Conservation (phyloP, 2,329 filamentous ascomycete species). For the Reticulascus tulasneorum region DNA sequence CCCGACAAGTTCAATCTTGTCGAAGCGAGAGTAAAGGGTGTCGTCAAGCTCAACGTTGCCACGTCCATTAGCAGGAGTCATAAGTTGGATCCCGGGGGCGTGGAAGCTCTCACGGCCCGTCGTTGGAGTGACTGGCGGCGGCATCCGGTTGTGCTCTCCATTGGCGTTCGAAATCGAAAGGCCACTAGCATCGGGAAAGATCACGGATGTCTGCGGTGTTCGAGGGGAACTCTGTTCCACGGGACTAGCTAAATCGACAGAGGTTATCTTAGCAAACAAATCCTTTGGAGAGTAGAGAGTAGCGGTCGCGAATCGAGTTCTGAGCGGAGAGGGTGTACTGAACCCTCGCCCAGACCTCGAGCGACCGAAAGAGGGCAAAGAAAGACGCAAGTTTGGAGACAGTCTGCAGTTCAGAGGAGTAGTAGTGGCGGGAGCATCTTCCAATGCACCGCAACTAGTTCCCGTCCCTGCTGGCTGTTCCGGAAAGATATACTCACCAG, state of each 20-base stretch:
- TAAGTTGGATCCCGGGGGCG: constrained; percentile 48
- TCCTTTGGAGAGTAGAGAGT: constrained; percentile 28
- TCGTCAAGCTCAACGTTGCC: constrained; percentile 69
- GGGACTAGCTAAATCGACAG: constrained; percentile 56
- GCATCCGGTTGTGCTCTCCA: constrained; percentile 27
- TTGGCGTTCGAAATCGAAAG: constrained; percentile 73
- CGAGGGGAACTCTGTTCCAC: constrained; percentile 63
- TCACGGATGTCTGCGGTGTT: constrained; percentile 72
- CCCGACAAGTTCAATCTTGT: constrained; percentile 74
- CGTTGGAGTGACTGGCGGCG: constrained; percentile 80
- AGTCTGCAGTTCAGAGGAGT: constrained; percentile 27
- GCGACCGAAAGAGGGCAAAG: constrained; percentile 33
- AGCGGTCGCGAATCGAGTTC: constrained; percentile 21
- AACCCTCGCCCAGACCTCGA: constrained; percentile 25
- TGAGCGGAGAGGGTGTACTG: constrained; percentile 29
- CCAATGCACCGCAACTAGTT: not conserved
- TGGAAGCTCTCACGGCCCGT: constrained; percentile 46
- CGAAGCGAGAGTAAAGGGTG: constrained; percentile 70
- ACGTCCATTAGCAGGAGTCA: constrained; percentile 68
- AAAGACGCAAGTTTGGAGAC: constrained; percentile 26
- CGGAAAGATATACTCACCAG: constrained; percentile 39
- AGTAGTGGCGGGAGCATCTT: constrained; percentile 19
- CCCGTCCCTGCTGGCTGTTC: constrained; percentile 4
- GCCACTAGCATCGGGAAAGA: constrained; percentile 75
- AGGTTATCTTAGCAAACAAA: constrained; percentile 49